Percentiles rank a stretch among this genome's conserved stretches.
Evolutionary conservation across 306 rosid genomes (phyloP).

Genomic region (Boehmeria nivea): DNA sequence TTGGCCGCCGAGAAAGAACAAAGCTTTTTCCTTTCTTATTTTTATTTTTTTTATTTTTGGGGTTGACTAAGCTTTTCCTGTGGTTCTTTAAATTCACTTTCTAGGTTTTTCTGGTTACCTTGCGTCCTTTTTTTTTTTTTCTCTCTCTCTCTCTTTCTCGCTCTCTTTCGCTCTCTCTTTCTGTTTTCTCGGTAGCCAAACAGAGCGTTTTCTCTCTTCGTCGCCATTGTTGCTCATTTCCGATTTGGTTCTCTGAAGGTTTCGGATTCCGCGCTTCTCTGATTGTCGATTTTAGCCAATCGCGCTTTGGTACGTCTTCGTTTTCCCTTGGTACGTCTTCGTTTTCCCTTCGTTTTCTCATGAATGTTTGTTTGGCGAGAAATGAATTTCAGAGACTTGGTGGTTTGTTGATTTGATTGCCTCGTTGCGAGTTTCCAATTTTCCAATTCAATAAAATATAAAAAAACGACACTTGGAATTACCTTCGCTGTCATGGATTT

Average conservation of each 20-base stretch:
- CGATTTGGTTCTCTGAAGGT: conserved; percentile 12
- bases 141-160: neutral
- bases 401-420: too few species aligned
- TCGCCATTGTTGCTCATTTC: conserved; percentile 11
- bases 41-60: too few species aligned
- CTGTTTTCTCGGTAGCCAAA: conserved; percentile 21
- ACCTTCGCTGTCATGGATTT: neutral
- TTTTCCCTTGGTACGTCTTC: neutral
- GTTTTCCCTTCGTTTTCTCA: neutral
- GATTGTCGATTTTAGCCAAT: conserved; percentile 2
- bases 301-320: conserved; percentile 16
- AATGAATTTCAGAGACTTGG: too few species aligned
- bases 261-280: conserved; percentile 12
- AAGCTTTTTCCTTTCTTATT: too few species aligned
- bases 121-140: too few species aligned
- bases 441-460: neutral
- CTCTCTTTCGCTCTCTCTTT: conserved; percentile 1
- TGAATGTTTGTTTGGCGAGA: too few species aligned
- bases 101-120: neutral
- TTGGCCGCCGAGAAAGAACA: conserved; percentile 30
- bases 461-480: too few species aligned
- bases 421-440: neutral
- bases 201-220: conserved; percentile 12
- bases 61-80: conserved; percentile 2
- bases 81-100: neutral